Conservation (phyloP, 805 yeast species). For the Starmerella asiatica region DNA sequence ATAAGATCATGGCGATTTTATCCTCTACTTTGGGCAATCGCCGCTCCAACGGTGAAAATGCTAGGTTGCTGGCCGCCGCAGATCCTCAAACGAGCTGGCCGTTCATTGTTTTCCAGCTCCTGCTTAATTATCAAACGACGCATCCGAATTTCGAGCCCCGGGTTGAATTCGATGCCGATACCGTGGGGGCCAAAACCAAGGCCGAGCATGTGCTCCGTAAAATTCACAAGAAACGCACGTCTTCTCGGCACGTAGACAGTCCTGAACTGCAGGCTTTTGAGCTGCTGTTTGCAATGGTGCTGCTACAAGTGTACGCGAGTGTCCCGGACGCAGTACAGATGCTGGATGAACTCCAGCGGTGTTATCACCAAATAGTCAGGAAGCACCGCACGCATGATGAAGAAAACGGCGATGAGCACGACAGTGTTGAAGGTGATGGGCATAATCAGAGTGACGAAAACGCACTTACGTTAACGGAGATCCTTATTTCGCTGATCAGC, state of each 20-base stretch:
- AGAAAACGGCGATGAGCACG: conserved; percentile 7
- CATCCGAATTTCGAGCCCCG: conserved; percentile 22
- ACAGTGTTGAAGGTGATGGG: conserved; percentile 24
- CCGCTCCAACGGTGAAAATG: neutral
- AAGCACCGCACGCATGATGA: conserved; percentile 25
- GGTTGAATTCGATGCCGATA: conserved; percentile 44
- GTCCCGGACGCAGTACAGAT: conserved; percentile 59
- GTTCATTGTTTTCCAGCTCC: conserved; percentile 22
- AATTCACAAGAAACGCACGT: conserved; percentile 29
- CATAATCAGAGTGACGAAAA: conserved; percentile 23
- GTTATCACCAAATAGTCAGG: conserved; percentile 37
- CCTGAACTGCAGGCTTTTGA: conserved; percentile 54
- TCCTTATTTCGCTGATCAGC: conserved; percentile 43
- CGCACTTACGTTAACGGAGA: conserved; percentile 43
- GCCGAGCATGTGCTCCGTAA: conserved; percentile 38
- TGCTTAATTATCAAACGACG: conserved; percentile 14
- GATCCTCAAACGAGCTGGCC: conserved; percentile 47
- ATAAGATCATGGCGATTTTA: conserved; percentile 52
- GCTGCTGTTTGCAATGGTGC: conserved; percentile 57
- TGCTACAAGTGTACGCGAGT: conserved; percentile 65
- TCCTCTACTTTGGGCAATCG: conserved; percentile 37
- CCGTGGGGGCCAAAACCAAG: conserved; percentile 36
- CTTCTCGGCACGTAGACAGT: conserved; percentile 28
- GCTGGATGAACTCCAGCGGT: conserved; percentile 54
- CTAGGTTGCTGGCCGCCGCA: too few relatives aligned